Percentiles rank a stretch among this genome's conserved stretches.
These are phyloP conservation scores for Pseudohalonectria lignicola DNA, from an alignment of 2,329 filamentous ascomycete species.

Conservation along the genomic window DNA sequence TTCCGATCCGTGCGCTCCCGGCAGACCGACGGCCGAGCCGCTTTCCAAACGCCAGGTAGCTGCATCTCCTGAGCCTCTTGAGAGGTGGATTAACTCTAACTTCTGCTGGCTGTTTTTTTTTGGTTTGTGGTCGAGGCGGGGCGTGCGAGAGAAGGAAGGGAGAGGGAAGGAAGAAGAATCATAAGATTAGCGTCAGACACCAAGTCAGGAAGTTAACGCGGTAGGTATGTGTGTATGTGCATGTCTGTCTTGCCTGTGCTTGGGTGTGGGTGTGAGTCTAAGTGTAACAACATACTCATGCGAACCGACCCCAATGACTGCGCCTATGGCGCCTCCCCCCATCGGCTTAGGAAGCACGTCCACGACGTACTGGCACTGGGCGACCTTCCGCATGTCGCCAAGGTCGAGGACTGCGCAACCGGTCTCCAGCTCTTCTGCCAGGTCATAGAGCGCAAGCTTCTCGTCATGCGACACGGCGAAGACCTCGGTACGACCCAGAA, in stretches of 20 bases:
- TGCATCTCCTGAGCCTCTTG: slow-evolving; percentile 25
- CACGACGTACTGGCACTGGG: slow-evolving; percentile 65
- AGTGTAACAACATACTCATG: slow-evolving; percentile 55
- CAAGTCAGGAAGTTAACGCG: slow-evolving; percentile 10
- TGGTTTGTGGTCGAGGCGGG: no score
- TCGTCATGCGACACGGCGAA: slow-evolving; percentile 72
- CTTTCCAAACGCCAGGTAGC: slow-evolving; percentile 40
- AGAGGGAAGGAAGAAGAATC: no score
- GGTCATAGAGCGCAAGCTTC: slow-evolving; percentile 60
- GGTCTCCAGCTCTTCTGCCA: slow-evolving; percentile 51
- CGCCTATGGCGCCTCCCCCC: slow-evolving; percentile 16
- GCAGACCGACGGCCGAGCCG: slow-evolving; percentile 46
- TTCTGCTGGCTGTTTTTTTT: slow-evolving; percentile 32
- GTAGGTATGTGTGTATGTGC: no score
- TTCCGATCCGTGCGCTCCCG: slow-evolving; percentile 52
- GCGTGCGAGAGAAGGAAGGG: no score
- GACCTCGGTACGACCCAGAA: slow-evolving; percentile 53
- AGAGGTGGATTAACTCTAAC: slow-evolving; percentile 51
- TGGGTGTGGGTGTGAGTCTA: no score
- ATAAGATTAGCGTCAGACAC: not conserved
- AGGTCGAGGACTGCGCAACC: slow-evolving; percentile 46
- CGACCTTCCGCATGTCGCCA: slow-evolving; percentile 55
- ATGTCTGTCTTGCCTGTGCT: no score
- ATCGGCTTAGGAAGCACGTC: slow-evolving; percentile 52
- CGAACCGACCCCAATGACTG: slow-evolving; percentile 52